A percentile compares a stretch with the other conserved stretches of the same genome.
Evolutionary conservation across 2,329 filamentous ascomycete species (phyloP).

Genomic region (Fusarium nanum): DNA sequence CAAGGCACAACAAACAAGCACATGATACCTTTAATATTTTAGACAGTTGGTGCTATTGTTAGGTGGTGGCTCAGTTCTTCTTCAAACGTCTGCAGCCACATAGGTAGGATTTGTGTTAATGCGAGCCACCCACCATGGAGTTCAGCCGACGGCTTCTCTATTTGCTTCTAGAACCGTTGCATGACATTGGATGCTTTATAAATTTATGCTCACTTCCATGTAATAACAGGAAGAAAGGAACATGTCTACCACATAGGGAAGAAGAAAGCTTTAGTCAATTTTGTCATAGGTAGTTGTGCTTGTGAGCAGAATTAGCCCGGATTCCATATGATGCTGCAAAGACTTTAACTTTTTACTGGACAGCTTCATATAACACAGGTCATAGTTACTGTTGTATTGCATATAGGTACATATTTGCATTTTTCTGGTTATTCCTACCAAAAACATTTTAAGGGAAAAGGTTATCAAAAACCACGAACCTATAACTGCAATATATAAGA

Average conservation of each 20-base stretch:
- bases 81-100: background rate
- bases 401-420: background rate
- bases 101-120: slow-evolving; percentile 6
- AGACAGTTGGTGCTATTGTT: background rate
- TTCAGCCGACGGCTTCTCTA: background rate
- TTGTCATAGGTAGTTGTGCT: background rate
- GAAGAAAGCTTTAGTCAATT: background rate
- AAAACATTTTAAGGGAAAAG: background rate
- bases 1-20: slow-evolving; percentile 23
- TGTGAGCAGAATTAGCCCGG: background rate
- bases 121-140: background rate
- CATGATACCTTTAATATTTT: slow-evolving; percentile 18
- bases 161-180: background rate
- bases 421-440: background rate
- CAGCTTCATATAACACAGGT: background rate
- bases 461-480: background rate
- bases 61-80: slow-evolving; percentile 17
- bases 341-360: background rate
- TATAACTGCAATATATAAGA: background rate
- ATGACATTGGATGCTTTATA: background rate
- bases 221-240: background rate
- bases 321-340: background rate
- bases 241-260: background rate
- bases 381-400: background rate
- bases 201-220: background rate